A percentile compares a stretch with the other conserved stretches of the same genome.
Evolutionary conservation across 2,329 filamentous ascomycete genomes (phyloP).

Genomic region (Blastomyces silverae): DNA sequence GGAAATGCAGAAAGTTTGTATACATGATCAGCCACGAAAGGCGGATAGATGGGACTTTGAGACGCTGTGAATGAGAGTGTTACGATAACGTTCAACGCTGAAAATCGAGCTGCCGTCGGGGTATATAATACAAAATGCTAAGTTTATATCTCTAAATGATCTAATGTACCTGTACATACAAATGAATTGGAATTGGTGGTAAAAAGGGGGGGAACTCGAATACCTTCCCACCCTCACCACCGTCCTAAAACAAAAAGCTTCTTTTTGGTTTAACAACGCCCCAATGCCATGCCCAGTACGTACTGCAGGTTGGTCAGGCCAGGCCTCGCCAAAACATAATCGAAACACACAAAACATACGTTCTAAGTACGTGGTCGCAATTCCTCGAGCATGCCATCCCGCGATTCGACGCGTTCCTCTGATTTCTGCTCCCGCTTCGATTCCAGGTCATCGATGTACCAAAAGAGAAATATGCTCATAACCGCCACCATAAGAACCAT

Average conservation of each 20-base stretch:
- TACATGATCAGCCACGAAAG: not conserved
- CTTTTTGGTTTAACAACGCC: not conserved
- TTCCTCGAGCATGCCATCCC: not conserved
- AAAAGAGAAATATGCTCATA: slow-evolving; percentile 23
- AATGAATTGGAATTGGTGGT: not conserved
- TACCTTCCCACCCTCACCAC: not conserved
- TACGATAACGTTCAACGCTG: not conserved
- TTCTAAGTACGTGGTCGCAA: not conserved
- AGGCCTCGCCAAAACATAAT: not conserved
- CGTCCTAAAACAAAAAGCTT: too few relatives aligned
- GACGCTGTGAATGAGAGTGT: not conserved
- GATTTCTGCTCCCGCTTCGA: not conserved
- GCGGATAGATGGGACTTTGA: not conserved
- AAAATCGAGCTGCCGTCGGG: too few relatives aligned
- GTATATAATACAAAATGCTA: not conserved
- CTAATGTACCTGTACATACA: not conserved
- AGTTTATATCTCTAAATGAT: not conserved
- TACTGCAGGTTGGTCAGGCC: not conserved
- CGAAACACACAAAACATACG: not conserved
- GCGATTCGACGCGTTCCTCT: not conserved
- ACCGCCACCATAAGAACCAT: slow-evolving; percentile 23
- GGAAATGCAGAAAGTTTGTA: not conserved
- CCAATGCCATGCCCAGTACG: not conserved
- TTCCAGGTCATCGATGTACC: slow-evolving; percentile 1
- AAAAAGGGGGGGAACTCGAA: not conserved